phyloP scores from a whole-genome alignment of 345 rosid species.

The Kandelia obovata region DNA sequence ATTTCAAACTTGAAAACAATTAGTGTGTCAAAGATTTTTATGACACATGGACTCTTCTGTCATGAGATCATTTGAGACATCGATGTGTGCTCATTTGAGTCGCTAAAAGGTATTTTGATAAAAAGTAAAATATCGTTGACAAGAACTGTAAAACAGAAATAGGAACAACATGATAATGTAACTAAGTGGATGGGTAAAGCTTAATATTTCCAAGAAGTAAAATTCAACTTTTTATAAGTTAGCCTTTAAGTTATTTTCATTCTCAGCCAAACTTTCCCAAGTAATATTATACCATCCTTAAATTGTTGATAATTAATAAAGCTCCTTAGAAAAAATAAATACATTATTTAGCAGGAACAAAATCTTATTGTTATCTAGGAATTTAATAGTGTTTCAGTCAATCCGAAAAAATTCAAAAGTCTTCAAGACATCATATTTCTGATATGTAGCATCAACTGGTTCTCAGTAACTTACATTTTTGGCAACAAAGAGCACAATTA shows the following conservation, averaged over 20 bases:
- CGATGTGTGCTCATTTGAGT: neutral
- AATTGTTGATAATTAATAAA: neutral
- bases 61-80: neutral
- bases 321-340: conserved; percentile 4
- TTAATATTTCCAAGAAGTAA: too few relatives aligned
- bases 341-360: neutral
- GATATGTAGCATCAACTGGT: neutral
- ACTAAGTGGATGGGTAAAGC: too few relatives aligned
- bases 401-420: neutral
- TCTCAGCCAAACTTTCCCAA: too few relatives aligned
- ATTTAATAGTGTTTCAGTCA: neutral
- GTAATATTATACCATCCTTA: too few relatives aligned
- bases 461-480: conserved; percentile 63
- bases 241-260: too few relatives aligned
- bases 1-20: conserved; percentile 12
- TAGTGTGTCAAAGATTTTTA: neutral
- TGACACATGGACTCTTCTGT: neutral
- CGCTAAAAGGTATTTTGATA: neutral
- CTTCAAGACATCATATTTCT: neutral
- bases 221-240: too few relatives aligned
- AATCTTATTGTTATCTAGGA: neutral
- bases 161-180: too few relatives aligned
- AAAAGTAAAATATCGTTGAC: too few relatives aligned
- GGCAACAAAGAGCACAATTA: conserved; percentile 82
- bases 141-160: too few relatives aligned